Conservation (phyloP, 768 basidiomycete species). For the Boletus reticuloceps region DNA sequence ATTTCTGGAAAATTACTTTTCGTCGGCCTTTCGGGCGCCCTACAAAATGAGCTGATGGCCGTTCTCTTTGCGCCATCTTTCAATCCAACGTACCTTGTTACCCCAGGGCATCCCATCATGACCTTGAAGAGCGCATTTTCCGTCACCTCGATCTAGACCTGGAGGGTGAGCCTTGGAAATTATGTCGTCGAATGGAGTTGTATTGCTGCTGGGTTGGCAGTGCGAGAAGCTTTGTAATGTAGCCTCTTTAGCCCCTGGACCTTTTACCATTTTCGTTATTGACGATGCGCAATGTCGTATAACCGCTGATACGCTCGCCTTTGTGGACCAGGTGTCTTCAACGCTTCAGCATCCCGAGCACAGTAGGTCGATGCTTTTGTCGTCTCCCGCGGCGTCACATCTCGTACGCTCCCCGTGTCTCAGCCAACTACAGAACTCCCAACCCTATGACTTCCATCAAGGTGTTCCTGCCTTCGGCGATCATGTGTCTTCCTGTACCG, state of each 20-base stretch:
- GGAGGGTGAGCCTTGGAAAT: conserved; percentile 27
- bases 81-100: conserved; percentile 27
- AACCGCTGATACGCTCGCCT: no score
- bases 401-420: background rate
- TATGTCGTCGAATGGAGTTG: conserved; percentile 24
- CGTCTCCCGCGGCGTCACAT: background rate
- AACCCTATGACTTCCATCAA: background rate
- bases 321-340: background rate
- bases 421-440: background rate
- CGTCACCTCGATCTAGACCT: conserved; percentile 41
- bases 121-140: conserved; percentile 24
- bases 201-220: background rate
- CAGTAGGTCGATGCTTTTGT: no score
- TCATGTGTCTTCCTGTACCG: background rate
- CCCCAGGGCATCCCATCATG: conserved; percentile 28
- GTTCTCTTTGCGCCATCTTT: conserved; percentile 12
- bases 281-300: background rate
- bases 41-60: conserved; percentile 15
- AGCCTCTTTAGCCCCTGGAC: background rate
- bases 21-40: conserved; percentile 30
- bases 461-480: background rate
- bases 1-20: conserved; percentile 17
- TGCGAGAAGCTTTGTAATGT: background rate
- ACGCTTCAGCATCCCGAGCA: no score
- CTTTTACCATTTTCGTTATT: background rate